Base-by-base conservation (phyloP, 345 rosid species). In the Euphorbia peplus region DNA sequence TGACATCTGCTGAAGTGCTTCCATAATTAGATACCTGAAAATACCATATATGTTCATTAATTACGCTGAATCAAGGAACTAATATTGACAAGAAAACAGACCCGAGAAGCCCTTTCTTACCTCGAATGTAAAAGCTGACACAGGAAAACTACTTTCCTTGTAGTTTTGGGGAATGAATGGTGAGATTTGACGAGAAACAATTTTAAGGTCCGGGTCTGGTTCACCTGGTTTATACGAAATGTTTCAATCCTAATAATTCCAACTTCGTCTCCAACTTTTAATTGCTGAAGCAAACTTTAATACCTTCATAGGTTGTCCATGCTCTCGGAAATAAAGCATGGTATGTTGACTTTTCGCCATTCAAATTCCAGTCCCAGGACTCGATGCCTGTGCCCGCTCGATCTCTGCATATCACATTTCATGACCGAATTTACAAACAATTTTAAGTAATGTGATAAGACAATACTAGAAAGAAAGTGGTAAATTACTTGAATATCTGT, bases 271-370 rank as follows among this genome's bases (percentile, higher is more conserved):
- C 18, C 14, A 11, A 44, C 18, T 44, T n/a, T 24, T 5, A 22
- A 29, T 30, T 8, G 35, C 50, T n/a, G 62, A 63, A 64, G 75
- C 56, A 4, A 22, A 28, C 28, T 32, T 2, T 32, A 12, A 39
- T 21, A 95, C 99, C 97, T 25, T 91, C 95, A 72, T 91, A 86
- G 41, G 80, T 80, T 18, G 97, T 91, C 97, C 99, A 95, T 22
- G 99, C 85, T 82, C 99, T 88, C 4, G 99, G 97, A 77, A 84
- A 91, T 72, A 95, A 82, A 70, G 93, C 99, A 82, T 95, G 95
- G 67, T 91, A 95, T 68, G 93, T 95, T 68, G 91, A 83, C 65
- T 78, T 84, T 69, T 87, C 73, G 30, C 95, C 96, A 32, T 84
- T 82, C 72, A 95, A 78, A 78, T 88, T 83, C 99, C 99, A 93